Percentiles rank a stretch among this genome's conserved stretches.
These are phyloP conservation scores for Cadophora gregata DNA, from an alignment of 2,329 filamentous ascomycete species.

Conservation along the genomic window DNA sequence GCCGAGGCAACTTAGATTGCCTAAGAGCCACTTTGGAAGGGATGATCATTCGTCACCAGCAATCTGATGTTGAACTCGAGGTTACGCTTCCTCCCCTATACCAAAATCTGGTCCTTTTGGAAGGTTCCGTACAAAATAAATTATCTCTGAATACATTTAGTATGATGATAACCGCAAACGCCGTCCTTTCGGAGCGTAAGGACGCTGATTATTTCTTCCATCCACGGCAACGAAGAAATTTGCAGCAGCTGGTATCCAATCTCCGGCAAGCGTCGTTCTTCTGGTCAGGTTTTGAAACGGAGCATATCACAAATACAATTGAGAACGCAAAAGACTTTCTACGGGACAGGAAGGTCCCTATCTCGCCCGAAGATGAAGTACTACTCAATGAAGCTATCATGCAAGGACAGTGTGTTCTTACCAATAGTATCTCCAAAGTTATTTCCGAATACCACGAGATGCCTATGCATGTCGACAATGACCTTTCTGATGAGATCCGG, in stretches of 20 bases:
- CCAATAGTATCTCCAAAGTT: conserved; percentile 67
- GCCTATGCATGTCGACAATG: conserved; percentile 69
- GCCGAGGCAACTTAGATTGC: conserved; percentile 64
- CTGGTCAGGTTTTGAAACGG: conserved; percentile 72
- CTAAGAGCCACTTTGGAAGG: conserved; percentile 75
- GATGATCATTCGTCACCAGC: conserved; percentile 80
- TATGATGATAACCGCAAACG: conserved; percentile 83
- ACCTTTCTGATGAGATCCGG: conserved; percentile 66
- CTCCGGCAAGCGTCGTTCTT: conserved; percentile 86
- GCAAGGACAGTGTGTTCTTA: conserved; percentile 64
- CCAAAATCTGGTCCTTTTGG: conserved; percentile 74
- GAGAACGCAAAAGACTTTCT: conserved; percentile 73
- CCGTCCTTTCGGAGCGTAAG: conserved; percentile 83
- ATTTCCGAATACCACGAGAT: conserved; percentile 78
- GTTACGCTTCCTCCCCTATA: conserved; percentile 72
- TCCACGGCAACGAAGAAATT: conserved; percentile 68
- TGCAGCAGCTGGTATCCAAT: conserved; percentile 76
- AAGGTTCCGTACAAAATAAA: conserved; percentile 85
- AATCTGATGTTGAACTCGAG: conserved; percentile 70
- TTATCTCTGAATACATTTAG: conserved; percentile 84
- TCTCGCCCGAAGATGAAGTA: conserved; percentile 64
- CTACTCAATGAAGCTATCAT: conserved; percentile 69
- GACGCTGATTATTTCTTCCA: conserved; percentile 93
- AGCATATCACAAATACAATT: conserved; percentile 68
- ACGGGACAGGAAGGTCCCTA: conserved; percentile 61